Evolutionary conservation across 2,329 filamentous ascomycete species (phyloP).

Genomic region (Botrytis sinoallii): DNA sequence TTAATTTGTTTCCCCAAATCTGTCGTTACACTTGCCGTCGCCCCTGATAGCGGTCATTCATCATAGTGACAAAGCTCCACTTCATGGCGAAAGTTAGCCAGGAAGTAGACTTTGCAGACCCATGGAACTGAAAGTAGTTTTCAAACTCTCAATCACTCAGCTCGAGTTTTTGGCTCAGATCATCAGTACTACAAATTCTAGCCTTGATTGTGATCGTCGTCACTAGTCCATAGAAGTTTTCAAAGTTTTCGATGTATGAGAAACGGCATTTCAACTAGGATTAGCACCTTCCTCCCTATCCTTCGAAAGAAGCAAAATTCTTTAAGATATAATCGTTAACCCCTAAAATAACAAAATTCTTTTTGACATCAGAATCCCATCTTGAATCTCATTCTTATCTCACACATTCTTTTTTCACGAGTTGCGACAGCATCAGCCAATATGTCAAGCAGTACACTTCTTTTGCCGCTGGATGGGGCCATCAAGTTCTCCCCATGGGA

Average conservation of each 20-base stretch:
- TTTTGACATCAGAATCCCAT: background rate
- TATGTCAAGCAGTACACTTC: constrained; percentile 25
- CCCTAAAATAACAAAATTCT: background rate
- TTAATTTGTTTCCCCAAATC: background rate
- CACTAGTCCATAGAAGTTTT: background rate
- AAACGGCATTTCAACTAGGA: background rate
- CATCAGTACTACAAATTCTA: background rate
- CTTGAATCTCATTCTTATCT: background rate
- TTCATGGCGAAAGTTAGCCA: background rate
- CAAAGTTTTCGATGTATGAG: background rate
- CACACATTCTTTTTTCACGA: background rate
- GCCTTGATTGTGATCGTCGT: background rate
- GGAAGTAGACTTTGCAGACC: background rate
- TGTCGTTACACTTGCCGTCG: background rate
- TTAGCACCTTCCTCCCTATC: background rate
- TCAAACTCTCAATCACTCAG: background rate
- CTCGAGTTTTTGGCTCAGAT: background rate
- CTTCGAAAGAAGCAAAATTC: background rate
- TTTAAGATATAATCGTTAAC: constrained; percentile 12
- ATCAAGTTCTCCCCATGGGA: constrained; percentile 59
- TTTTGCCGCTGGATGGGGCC: constrained; percentile 19
- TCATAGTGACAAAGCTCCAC: background rate
- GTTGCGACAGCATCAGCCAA: background rate
- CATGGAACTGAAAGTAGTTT: background rate
- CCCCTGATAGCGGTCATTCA: background rate